These are phyloP conservation scores for Gnomoniopsis smithogilvyi DNA, from an alignment of 2,329 filamentous ascomycete genomes.

Conservation along the genomic window DNA sequence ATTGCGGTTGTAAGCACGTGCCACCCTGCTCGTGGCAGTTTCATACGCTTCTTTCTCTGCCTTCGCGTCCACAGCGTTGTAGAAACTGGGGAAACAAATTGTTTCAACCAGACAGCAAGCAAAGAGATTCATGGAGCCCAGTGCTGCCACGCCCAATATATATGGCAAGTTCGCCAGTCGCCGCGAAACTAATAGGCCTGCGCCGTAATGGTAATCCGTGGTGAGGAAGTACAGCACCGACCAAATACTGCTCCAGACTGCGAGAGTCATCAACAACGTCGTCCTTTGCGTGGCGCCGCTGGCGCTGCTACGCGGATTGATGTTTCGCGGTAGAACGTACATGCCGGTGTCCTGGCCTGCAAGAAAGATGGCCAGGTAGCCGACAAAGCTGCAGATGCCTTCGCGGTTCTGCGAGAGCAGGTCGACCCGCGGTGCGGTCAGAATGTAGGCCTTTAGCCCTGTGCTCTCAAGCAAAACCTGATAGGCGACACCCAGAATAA, in stretches of 20 bases:
- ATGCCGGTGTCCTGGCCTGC: constrained; percentile 82
- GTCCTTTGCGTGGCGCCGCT: constrained; percentile 46
- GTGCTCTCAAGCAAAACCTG: constrained; percentile 75
- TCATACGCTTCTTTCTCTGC: constrained; percentile 63
- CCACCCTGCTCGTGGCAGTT: constrained; percentile 73
- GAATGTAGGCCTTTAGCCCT: constrained; percentile 74
- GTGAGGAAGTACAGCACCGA: constrained; percentile 64
- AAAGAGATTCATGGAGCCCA: constrained; percentile 81
- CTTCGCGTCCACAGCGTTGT: constrained; percentile 52
- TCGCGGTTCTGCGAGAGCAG: constrained; percentile 89
- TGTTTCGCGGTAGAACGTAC: constrained; percentile 65
- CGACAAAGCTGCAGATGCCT: constrained; percentile 90
- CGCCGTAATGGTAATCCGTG: constrained; percentile 66
- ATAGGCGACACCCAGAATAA: constrained; percentile 67
- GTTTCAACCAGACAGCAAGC: constrained; percentile 77
- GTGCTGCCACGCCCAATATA: constrained; percentile 86
- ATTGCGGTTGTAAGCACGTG: constrained; percentile 84
- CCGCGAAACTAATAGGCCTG: constrained; percentile 76
- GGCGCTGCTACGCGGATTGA: constrained; percentile 40
- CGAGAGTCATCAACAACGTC: constrained; percentile 61
- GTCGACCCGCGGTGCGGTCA: constrained; percentile 75
- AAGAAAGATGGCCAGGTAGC: constrained; percentile 93
- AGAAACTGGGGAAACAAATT: constrained; percentile 70
- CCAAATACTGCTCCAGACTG: constrained; percentile 66
- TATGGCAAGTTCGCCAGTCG: constrained; percentile 92